Evolutionary conservation across 2,329 filamentous ascomycete species (phyloP).

Genomic region (Nectriaceae sp.): DNA sequence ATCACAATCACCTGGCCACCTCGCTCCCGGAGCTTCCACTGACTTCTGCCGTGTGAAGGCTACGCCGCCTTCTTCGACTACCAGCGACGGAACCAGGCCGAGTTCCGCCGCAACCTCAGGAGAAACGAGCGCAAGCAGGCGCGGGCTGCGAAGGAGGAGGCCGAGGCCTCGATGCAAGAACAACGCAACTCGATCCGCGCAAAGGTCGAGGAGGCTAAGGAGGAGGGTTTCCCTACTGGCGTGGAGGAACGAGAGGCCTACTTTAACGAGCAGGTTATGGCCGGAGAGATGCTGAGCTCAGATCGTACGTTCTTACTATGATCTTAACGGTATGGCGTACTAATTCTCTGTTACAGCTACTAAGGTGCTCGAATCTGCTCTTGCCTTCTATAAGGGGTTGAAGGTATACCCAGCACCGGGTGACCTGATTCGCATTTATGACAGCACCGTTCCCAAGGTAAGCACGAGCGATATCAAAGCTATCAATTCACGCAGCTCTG

Average conservation of each 20-base stretch:
- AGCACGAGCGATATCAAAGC: slow-evolving; percentile 5
- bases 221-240: slow-evolving; percentile 87
- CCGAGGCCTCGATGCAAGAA: slow-evolving; percentile 62
- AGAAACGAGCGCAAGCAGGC: slow-evolving; percentile 74
- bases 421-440: slow-evolving; percentile 94
- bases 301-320: slow-evolving; percentile 63
- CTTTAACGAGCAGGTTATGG: slow-evolving; percentile 94
- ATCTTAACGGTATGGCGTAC: slow-evolving; percentile 4
- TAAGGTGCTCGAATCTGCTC: slow-evolving; percentile 77
- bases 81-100: slow-evolving; percentile 62
- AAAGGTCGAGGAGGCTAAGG: slow-evolving; percentile 78
- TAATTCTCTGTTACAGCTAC: slow-evolving; percentile 49
- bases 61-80: slow-evolving; percentile 72
- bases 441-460: slow-evolving; percentile 97
- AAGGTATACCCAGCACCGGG: slow-evolving; percentile 96
- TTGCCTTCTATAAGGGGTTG: slow-evolving; percentile 97
- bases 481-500: slow-evolving; percentile 11
- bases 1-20: slow-evolving; percentile 4
- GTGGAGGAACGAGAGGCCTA: slow-evolving; percentile 93
- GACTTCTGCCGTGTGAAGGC: slow-evolving; percentile 46
- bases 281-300: slow-evolving; percentile 79
- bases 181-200: slow-evolving; percentile 74
- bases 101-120: slow-evolving; percentile 69
- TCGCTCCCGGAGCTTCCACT: slow-evolving; percentile 17
- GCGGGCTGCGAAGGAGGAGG: slow-evolving; percentile 72